Conservation (phyloP, 108 stramenopile genomes). For the Cyclotella atomus region DNA sequence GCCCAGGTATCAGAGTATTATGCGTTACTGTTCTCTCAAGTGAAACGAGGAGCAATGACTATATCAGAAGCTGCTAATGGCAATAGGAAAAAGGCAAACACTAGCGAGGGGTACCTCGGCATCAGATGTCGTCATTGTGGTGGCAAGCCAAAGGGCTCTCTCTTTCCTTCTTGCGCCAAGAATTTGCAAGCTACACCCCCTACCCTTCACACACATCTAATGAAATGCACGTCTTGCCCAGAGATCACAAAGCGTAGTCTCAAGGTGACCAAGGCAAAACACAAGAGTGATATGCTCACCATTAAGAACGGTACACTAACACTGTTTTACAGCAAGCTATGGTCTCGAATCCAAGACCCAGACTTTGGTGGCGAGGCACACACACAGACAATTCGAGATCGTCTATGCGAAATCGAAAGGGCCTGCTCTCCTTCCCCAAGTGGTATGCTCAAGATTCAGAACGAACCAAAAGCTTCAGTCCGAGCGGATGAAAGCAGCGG, state of each 20-base stretch:
- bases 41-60: constrained; percentile 28
- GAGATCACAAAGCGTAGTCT: neutral
- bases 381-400: neutral
- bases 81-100: neutral
- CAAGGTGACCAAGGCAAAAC: constrained; percentile 32
- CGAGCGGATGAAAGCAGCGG: neutral
- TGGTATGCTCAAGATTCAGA: neutral
- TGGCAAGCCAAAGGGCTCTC: constrained; percentile 15
- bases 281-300: constrained; percentile 12
- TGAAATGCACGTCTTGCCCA: constrained; percentile 26
- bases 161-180: constrained; percentile 29
- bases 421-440: constrained; percentile 1
- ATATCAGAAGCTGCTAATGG: constrained; percentile 3
- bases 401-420: constrained; percentile 15
- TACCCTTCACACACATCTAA: constrained; percentile 36
- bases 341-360: constrained; percentile 35
- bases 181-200: constrained; percentile 22
- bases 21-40: constrained; percentile 19
- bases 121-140: constrained; percentile 36
- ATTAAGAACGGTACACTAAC: constrained; percentile 28
- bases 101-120: constrained; percentile 8
- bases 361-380: constrained; percentile 21
- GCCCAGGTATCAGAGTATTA: constrained; percentile 13
- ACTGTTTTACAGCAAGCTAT: constrained; percentile 27
- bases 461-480: neutral